These are phyloP conservation scores for Phytophthora constricta DNA, from an alignment of 352 stramenopile species.

Conservation along the genomic window DNA sequence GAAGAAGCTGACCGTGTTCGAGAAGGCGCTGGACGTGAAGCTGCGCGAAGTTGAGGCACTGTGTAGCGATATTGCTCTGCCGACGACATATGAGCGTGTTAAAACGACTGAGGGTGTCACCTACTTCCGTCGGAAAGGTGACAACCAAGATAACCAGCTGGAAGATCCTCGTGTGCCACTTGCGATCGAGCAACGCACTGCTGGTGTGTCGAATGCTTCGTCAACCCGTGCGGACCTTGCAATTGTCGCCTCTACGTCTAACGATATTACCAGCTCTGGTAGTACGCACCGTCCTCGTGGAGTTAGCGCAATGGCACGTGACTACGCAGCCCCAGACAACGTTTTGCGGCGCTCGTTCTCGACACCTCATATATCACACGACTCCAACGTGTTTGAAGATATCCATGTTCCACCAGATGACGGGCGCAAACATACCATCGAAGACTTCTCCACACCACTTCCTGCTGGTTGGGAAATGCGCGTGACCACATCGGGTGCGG, in stretches of 20 bases:
- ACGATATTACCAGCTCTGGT: slow-evolving; percentile 11
- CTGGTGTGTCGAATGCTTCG: neutral
- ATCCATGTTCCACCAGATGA: slow-evolving; percentile 63
- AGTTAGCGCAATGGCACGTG: slow-evolving; percentile 27
- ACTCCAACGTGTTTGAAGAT: slow-evolving; percentile 30
- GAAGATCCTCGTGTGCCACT: slow-evolving; percentile 65
- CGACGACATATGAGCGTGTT: slow-evolving; percentile 44
- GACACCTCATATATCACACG: slow-evolving; percentile 42
- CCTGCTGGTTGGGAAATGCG: slow-evolving; percentile 85
- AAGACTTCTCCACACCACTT: slow-evolving; percentile 79
- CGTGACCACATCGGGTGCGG: slow-evolving; percentile 63
- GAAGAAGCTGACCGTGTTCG: slow-evolving; percentile 48
- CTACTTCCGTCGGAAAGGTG: slow-evolving; percentile 55
- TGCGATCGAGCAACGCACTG: slow-evolving; percentile 26
- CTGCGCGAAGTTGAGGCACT: slow-evolving; percentile 60
- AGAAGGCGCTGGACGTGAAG: slow-evolving; percentile 59
- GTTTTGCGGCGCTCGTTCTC: slow-evolving; percentile 50
- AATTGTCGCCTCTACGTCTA: neutral
- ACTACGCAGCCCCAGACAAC: slow-evolving; percentile 37
- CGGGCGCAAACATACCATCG: slow-evolving; percentile 62
- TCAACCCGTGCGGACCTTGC: neutral
- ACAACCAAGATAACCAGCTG: slow-evolving; percentile 38
- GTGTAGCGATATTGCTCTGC: slow-evolving; percentile 54
- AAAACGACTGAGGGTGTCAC: slow-evolving; percentile 59
- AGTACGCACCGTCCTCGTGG: slow-evolving; percentile 32